Percentiles rank a stretch among this genome's conserved stretches.
phyloP scores from a whole-genome alignment of 2,329 filamentous ascomycete genomes.

The Penicillium sp. region DNA sequence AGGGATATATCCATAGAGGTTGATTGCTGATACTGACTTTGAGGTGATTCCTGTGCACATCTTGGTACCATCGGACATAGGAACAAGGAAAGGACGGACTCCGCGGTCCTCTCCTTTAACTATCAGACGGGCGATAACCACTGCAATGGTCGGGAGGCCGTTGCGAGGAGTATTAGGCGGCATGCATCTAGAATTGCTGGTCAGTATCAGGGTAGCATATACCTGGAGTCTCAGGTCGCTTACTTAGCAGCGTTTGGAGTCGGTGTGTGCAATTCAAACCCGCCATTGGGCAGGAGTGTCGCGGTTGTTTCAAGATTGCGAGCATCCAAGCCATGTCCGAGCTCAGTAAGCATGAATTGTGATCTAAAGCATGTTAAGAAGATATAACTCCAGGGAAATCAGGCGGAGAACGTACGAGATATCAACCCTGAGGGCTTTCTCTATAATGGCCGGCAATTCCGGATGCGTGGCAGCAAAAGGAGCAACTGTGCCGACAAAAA shows the following conservation, averaged over 20 bases:
- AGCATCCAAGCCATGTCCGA: conserved; percentile 50
- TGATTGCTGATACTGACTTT: conserved; percentile 8
- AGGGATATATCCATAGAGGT: not conserved
- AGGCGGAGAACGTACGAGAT: not conserved
- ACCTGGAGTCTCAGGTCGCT: conserved; percentile 25
- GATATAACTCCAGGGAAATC: not conserved
- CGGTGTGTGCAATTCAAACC: conserved; percentile 45
- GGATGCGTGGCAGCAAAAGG: conserved; percentile 8
- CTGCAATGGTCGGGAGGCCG: conserved; percentile 24
- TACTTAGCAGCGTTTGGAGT: conserved; percentile 41
- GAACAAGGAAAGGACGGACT: conserved; percentile 31
- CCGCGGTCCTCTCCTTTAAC: conserved; percentile 28
- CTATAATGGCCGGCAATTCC: not conserved
- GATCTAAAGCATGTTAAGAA: not conserved
- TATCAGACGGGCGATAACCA: conserved; percentile 32
- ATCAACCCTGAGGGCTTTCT: not conserved
- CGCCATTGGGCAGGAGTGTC: conserved; percentile 41
- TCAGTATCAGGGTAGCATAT: not conserved
- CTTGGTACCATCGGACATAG: conserved; percentile 26
- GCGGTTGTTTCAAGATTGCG: conserved; percentile 49
- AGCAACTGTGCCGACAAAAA: conserved; percentile 13
- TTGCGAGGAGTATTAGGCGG: conserved; percentile 27
- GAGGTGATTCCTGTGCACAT: conserved; percentile 29
- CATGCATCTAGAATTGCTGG: conserved; percentile 28
- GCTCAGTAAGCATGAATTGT: conserved; percentile 50